A percentile compares a stretch with the other conserved stretches of the same genome.
Conservation (phyloP, 352 stramenopile genomes). For the Nothophytophthora sp. region DNA sequence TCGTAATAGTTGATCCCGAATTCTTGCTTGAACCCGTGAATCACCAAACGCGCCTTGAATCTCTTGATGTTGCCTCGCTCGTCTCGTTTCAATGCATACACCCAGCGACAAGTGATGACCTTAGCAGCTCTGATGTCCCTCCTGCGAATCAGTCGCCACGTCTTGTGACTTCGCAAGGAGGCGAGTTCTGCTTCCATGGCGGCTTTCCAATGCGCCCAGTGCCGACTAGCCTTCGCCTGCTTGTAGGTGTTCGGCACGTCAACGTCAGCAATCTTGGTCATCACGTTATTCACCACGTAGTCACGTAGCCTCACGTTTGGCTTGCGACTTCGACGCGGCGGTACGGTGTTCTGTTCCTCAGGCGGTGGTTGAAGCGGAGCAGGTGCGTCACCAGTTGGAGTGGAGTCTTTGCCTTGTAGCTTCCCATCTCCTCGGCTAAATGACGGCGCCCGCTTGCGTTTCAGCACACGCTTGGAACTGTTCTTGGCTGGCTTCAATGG, state of each 20-base stretch:
- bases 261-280: no score
- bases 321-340: no score
- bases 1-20: constrained; percentile 19
- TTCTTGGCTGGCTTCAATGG: no score
- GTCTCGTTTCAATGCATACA: constrained; percentile 13
- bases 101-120: constrained; percentile 9
- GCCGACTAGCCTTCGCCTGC: not conserved
- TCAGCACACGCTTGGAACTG: no score
- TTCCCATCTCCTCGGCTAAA: no score
- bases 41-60: constrained; percentile 18
- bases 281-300: not conserved
- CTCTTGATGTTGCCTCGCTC: constrained; percentile 4
- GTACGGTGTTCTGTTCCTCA: no score
- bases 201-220: not conserved
- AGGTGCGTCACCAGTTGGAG: no score
- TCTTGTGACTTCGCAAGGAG: not conserved
- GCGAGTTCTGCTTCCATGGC: not conserved
- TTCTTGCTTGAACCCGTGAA: constrained; percentile 16
- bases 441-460: no score
- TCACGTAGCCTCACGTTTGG: no score
- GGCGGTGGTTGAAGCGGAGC: no score
- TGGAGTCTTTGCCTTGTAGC: no score
- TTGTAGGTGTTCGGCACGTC: not conserved
- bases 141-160: constrained; percentile 1
- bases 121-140: not conserved